These are phyloP conservation scores for Cladosporium sp. DNA, from an alignment of 2,329 filamentous ascomycete genomes.

Conservation along the genomic window DNA sequence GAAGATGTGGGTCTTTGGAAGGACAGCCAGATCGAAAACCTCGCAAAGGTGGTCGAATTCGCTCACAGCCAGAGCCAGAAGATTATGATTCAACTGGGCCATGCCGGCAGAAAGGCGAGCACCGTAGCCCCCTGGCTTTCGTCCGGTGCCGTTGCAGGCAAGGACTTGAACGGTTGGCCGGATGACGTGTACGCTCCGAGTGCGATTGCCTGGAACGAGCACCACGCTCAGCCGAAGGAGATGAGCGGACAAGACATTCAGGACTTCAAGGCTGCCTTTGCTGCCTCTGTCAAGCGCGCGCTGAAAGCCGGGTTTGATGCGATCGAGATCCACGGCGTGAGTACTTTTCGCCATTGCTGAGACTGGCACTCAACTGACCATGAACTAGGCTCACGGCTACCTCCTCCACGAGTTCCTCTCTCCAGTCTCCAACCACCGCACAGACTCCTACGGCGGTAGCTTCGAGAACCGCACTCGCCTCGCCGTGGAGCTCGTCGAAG, in stretches of 20 bases:
- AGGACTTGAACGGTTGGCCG: constrained; percentile 50
- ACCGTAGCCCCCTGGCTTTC: constrained; percentile 62
- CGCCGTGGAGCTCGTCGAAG: constrained; percentile 43
- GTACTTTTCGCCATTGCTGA: background rate
- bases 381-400: constrained; percentile 71
- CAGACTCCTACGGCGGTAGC: constrained; percentile 62
- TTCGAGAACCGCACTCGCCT: constrained; percentile 70
- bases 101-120: constrained; percentile 66
- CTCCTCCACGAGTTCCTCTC: constrained; percentile 67
- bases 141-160: constrained; percentile 49
- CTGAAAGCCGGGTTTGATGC: constrained; percentile 65
- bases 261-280: constrained; percentile 59
- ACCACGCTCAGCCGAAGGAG: constrained; percentile 60
- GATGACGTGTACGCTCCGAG: constrained; percentile 52
- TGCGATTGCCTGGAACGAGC: constrained; percentile 58
- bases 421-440: constrained; percentile 66
- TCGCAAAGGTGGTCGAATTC: constrained; percentile 70
- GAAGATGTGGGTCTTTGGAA: constrained; percentile 78
- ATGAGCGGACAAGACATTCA: constrained; percentile 68
- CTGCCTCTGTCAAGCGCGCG: constrained; percentile 54
- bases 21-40: constrained; percentile 71
- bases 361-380: background rate
- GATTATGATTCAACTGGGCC: constrained; percentile 74
- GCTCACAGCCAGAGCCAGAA: constrained; percentile 73
- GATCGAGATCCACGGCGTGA: constrained; percentile 70